Conservation (phyloP, 2,329 filamentous ascomycete genomes). For the Venturiaceae sp. region DNA sequence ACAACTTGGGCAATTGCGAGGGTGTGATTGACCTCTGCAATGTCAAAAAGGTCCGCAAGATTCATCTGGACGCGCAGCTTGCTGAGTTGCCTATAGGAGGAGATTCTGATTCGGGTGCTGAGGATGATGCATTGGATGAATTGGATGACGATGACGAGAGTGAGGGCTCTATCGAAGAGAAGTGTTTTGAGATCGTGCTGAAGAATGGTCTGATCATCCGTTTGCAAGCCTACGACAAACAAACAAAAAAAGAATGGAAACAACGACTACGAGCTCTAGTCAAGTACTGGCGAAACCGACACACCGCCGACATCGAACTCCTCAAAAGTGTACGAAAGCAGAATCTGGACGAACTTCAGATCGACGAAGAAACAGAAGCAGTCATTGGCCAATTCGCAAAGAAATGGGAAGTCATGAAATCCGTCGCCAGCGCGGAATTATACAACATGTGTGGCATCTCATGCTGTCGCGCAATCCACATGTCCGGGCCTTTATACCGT, state of each 20-base stretch:
- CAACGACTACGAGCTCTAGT: conserved; percentile 45
- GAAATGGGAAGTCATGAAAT: conserved; percentile 59
- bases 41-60: conserved; percentile 47
- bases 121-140: conserved; percentile 36
- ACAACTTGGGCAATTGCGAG: conserved; percentile 50
- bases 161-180: conserved; percentile 43
- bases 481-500: conserved; percentile 53
- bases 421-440: conserved; percentile 52
- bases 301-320: conserved; percentile 44
- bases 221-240: conserved; percentile 45
- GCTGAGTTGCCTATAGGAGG: conserved; percentile 42
- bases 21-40: conserved; percentile 54
- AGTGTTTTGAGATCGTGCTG: conserved; percentile 52
- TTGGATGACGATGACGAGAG: conserved; percentile 42
- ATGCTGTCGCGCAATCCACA: conserved; percentile 49
- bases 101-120: conserved; percentile 47
- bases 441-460: conserved; percentile 60
- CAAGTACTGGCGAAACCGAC: conserved; percentile 53
- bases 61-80: conserved; percentile 40
- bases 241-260: conserved; percentile 53
- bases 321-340: conserved; percentile 46
- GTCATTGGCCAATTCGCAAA: conserved; percentile 54
- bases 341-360: conserved; percentile 50
- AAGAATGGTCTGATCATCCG: conserved; percentile 52
- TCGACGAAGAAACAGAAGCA: conserved; percentile 58